Percentiles rank a stretch among this genome's conserved stretches.
Evolutionary conservation across 1,284 basidiomycete species (phyloP).

Genomic region (Chondrostereum purpureum): DNA sequence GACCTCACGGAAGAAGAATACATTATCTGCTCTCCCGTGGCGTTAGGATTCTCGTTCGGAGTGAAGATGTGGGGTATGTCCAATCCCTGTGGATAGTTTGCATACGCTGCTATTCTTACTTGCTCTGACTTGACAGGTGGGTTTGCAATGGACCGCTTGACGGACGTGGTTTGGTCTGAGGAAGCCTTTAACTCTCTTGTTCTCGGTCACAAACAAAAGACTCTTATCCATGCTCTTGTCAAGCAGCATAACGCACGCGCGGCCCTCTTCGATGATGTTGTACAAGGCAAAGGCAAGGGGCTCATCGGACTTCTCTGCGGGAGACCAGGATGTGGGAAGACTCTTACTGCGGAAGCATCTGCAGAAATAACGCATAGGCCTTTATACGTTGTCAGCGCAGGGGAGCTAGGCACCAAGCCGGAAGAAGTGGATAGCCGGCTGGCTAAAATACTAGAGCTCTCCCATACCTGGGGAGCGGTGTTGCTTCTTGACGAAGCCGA

Average conservation of each 20-base stretch:
- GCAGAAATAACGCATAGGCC: constrained; percentile 25
- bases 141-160: constrained; percentile 22
- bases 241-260: constrained; percentile 17
- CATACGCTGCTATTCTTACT: neutral
- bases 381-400: constrained; percentile 26
- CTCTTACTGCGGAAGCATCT: constrained; percentile 30
- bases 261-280: constrained; percentile 23
- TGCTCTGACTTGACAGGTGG: constrained; percentile 15
- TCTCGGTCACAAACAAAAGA: constrained; percentile 23
- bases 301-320: constrained; percentile 23
- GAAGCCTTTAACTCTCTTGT: constrained; percentile 23
- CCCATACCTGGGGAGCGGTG: constrained; percentile 27
- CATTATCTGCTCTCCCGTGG: constrained; percentile 22
- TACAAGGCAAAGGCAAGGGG: constrained; percentile 25
- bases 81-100: neutral
- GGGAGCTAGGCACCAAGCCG: constrained; percentile 25
- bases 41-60: constrained; percentile 24
- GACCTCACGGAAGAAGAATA: constrained; percentile 21
- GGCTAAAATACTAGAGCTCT: constrained; percentile 21
- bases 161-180: constrained; percentile 23
- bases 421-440: constrained; percentile 20
- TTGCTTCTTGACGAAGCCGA: constrained; percentile 32
- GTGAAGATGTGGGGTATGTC: constrained; percentile 24
- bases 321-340: constrained; percentile 26
- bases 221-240: constrained; percentile 22